Evolutionary conservation across 257 asterid genomes (phyloP).

Genomic region (Nicotiana obtusifolia): DNA sequence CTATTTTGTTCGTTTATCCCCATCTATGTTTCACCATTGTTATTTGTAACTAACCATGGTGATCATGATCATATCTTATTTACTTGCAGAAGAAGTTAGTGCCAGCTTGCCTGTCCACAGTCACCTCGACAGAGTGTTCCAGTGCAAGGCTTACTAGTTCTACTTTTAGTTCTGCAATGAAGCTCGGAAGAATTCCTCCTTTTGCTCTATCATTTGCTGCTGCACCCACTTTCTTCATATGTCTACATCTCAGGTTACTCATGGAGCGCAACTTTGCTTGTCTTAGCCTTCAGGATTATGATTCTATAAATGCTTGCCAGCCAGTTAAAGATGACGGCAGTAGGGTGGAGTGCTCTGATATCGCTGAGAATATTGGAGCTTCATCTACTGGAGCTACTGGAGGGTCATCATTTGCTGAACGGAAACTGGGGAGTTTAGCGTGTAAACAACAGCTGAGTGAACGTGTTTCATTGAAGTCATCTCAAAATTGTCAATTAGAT

Average conservation of each 20-base stretch:
- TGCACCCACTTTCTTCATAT: constrained; percentile 42
- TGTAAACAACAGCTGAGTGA: constrained; percentile 17
- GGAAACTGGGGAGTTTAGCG: constrained; percentile 17
- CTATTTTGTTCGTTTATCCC: constrained; percentile 1
- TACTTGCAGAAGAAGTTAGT: constrained; percentile 36
- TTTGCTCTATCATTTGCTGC: constrained; percentile 45
- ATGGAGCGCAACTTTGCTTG: constrained; percentile 34
- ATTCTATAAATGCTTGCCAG: constrained; percentile 21
- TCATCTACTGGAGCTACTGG: constrained; percentile 17
- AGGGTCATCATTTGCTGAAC: constrained; percentile 20
- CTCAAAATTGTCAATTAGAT: constrained; percentile 17
- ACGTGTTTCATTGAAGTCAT: constrained; percentile 16
- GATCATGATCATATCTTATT: constrained; percentile 18
- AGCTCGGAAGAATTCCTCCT: constrained; percentile 33
- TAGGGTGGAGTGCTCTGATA: constrained; percentile 24
- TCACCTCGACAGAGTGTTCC: constrained; percentile 40
- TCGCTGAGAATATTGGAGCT: constrained; percentile 17
- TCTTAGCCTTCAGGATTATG: constrained; percentile 25
- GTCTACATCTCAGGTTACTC: constrained; percentile 37
- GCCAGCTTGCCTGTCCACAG: constrained; percentile 41
- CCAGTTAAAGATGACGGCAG: constrained; percentile 27
- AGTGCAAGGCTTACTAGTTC: constrained; percentile 28
- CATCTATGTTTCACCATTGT: not conserved
- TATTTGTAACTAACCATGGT: constrained; percentile 17
- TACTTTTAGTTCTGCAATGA: constrained; percentile 32